A percentile compares a stretch with the other conserved stretches of the same genome.
Evolutionary conservation across 495 filamentous ascomycete genomes (phyloP).

Genomic region (Trichoderma virens): DNA sequence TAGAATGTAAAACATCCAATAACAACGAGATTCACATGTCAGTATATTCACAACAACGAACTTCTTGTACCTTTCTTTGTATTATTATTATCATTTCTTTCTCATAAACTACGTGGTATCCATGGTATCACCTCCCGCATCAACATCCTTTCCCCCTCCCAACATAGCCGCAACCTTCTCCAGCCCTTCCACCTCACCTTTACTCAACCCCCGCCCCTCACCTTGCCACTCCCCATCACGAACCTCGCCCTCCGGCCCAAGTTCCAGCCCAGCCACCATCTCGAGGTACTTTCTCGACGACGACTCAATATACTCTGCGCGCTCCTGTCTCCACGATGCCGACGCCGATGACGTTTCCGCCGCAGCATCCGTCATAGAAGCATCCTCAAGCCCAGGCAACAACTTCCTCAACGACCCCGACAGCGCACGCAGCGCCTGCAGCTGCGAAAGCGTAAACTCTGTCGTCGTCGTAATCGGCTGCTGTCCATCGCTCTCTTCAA

Average conservation of each 20-base stretch:
- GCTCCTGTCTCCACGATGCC: constrained; percentile 47
- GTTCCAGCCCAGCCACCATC: constrained; percentile 44
- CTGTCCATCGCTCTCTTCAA: constrained; percentile 32
- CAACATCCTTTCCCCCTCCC: constrained; percentile 17
- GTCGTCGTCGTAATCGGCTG: constrained; percentile 64
- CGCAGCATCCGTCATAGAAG: constrained; percentile 17
- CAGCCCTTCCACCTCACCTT: constrained; percentile 45
- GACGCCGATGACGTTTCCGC: constrained; percentile 16
- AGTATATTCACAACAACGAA: too few species aligned
- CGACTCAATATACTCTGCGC: constrained; percentile 69
- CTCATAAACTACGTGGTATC: not conserved
- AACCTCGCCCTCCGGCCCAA: constrained; percentile 48
- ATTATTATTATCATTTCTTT: not conserved
- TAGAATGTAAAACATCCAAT: not conserved
- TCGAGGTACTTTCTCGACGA: constrained; percentile 52
- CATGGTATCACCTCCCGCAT: constrained; percentile 12
- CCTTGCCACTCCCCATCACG: constrained; percentile 50
- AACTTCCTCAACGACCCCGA: constrained; percentile 55
- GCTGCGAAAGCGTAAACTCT: constrained; percentile 71
- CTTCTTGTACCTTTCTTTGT: not conserved
- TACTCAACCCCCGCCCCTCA: constrained; percentile 30
- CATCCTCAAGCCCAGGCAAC: constrained; percentile 39
- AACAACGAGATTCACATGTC: not conserved
- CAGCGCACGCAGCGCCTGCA: constrained; percentile 65
- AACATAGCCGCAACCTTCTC: constrained; percentile 39